Evolutionary conservation across 345 rosid species (phyloP).

Genomic region (Rhizophora mangle): DNA sequence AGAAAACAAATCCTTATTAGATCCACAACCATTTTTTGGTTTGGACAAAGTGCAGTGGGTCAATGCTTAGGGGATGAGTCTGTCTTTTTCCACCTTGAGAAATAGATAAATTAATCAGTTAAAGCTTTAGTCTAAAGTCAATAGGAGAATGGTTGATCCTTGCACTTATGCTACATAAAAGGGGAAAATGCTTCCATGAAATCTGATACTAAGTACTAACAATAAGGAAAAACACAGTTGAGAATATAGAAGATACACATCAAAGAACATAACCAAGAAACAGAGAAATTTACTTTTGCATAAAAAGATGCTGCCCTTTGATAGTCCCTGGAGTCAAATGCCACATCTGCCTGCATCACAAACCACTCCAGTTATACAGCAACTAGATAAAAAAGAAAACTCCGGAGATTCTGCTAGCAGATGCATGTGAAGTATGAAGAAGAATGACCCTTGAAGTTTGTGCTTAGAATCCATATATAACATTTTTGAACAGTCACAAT

Average conservation of each 20-base stretch:
- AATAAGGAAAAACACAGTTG: background rate
- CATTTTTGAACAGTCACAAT: conserved; percentile 6
- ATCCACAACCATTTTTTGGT: too few species aligned
- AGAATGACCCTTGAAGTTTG: background rate
- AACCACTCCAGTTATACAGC: conserved; percentile 28
- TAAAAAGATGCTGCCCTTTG: conserved; percentile 92
- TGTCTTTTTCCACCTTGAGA: too few species aligned
- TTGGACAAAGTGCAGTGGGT: too few species aligned
- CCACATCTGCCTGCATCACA: conserved; percentile 88
- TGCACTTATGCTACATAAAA: too few species aligned
- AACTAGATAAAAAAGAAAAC: conserved; percentile 6
- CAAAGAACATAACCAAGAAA: conserved; percentile 13
- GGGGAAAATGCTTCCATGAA: too few species aligned
- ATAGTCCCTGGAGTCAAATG: conserved; percentile 78
- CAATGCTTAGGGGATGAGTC: too few species aligned
- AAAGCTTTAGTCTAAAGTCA: too few species aligned
- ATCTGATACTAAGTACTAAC: background rate
- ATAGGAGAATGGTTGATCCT: too few species aligned
- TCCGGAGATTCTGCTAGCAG: conserved; percentile 15
- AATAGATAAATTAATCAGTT: too few species aligned
- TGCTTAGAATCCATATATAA: background rate
- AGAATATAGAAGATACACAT: conserved; percentile 3
- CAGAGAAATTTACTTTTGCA: conserved; percentile 62
- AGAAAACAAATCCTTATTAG: too few species aligned
- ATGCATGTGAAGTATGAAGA: background rate